These are phyloP conservation scores for Neurospora sp. DNA, from an alignment of 495 filamentous ascomycete species.

Conservation along the genomic window DNA sequence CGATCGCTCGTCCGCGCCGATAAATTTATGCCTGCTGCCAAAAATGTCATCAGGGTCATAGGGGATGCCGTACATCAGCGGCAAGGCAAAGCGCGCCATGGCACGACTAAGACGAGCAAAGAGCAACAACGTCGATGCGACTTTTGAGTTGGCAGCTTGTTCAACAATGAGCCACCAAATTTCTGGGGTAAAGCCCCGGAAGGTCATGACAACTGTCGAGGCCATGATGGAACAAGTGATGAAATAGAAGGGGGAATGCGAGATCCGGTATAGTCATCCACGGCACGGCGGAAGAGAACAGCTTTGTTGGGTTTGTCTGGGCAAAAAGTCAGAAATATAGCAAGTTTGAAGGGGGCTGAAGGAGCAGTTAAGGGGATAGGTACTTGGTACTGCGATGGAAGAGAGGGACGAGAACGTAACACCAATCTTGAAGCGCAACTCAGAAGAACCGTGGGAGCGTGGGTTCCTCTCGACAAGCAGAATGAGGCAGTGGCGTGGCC, in stretches of 20 bases:
- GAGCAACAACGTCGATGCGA: slow-evolving; percentile 49
- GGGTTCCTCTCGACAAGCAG: not conserved
- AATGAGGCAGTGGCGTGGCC: not conserved
- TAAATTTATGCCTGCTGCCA: slow-evolving; percentile 3
- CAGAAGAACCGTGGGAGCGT: not conserved
- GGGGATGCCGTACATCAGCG: slow-evolving; percentile 48
- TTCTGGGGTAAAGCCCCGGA: slow-evolving; percentile 41
- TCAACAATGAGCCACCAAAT: slow-evolving; percentile 50
- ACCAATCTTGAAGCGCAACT: not conserved
- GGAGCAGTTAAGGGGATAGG: not conserved
- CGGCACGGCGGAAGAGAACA: not conserved
- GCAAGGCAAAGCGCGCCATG: slow-evolving; percentile 47
- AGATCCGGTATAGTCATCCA: not conserved
- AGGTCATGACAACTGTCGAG: not conserved
- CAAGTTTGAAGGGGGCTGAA: not conserved
- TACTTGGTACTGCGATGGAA: not conserved
- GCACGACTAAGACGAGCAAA: slow-evolving; percentile 40
- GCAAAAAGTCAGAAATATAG: not conserved
- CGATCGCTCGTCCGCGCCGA: slow-evolving; percentile 32
- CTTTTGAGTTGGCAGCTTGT: slow-evolving; percentile 38
- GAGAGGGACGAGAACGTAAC: not conserved
- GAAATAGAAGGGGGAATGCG: not conserved
- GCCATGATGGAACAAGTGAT: not conserved
- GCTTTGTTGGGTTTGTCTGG: not conserved
- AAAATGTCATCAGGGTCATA: slow-evolving; percentile 11